These are phyloP conservation scores for Fereydounia khargensis DNA, from an alignment of 1,284 basidiomycete species.

Conservation along the genomic window DNA sequence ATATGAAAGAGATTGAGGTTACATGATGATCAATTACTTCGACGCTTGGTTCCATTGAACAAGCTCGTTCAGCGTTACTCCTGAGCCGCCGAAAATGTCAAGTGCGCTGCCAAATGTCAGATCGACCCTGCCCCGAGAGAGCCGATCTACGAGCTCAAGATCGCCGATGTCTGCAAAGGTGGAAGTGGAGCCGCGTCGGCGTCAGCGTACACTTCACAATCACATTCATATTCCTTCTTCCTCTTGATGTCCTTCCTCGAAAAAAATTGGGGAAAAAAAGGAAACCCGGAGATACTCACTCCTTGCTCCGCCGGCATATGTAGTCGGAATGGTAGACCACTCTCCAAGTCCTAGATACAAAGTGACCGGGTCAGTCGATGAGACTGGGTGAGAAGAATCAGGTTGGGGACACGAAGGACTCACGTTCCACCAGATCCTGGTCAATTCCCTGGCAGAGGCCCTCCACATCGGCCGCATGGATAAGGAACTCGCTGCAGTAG, in stretches of 20 bases:
- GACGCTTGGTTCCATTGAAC: constrained; percentile 60
- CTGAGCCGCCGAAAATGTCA: constrained; percentile 77
- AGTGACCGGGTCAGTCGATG: neutral
- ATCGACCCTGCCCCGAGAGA: constrained; percentile 85
- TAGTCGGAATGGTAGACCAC: constrained; percentile 87
- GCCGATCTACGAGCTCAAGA: constrained; percentile 74
- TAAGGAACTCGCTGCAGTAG: constrained; percentile 76
- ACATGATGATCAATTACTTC: neutral
- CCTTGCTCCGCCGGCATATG: constrained; percentile 95
- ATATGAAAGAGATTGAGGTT: constrained; percentile 7
- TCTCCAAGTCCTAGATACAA: constrained; percentile 89
- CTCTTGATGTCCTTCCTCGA: no score
- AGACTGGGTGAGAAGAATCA: no score
- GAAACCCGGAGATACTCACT: constrained; percentile 62
- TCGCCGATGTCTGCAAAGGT: constrained; percentile 71
- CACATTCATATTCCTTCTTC: neutral
- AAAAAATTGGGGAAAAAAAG: no score
- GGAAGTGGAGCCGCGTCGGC: neutral
- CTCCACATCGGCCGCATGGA: constrained; percentile 97
- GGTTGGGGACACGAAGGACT: no score
- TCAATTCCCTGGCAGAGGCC: constrained; percentile 96
- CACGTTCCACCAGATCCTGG: constrained; percentile 78
- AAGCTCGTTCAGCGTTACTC: constrained; percentile 72
- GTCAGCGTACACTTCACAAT: no score
- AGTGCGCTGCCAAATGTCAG: constrained; percentile 87